phyloP scores from a whole-genome alignment of 257 asterid genomes.

The Asclepias syriaca region DNA sequence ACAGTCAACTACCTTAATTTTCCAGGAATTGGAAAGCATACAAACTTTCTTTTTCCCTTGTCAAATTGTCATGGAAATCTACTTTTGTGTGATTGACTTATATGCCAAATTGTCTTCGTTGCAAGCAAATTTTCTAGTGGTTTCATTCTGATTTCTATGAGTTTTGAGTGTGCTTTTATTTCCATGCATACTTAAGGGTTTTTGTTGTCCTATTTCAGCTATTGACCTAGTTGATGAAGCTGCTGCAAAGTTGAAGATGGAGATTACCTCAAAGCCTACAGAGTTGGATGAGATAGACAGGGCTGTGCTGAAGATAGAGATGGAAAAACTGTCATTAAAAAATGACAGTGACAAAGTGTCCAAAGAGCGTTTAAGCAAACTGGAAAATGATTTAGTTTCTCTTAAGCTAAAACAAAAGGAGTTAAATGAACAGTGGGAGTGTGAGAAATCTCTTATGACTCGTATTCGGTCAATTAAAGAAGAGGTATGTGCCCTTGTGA shows the following conservation, averaged over 20 bases:
- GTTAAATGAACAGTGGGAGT: conserved; percentile 80
- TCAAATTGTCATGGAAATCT: neutral
- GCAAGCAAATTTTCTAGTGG: neutral
- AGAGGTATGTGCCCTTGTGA: conserved; percentile 44
- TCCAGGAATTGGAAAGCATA: neutral
- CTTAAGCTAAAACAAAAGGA: conserved; percentile 63
- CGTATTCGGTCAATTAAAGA: conserved; percentile 70
- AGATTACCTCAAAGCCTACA: conserved; percentile 88
- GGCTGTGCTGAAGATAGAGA: conserved; percentile 78
- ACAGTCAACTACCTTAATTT: neutral
- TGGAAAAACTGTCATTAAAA: conserved; percentile 86
- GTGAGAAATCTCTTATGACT: conserved; percentile 70
- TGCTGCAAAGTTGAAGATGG: conserved; percentile 95
- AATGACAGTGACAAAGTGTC: conserved; percentile 82
- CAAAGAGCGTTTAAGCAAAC: conserved; percentile 66
- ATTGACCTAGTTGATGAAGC: conserved; percentile 98
- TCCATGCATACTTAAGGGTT: neutral
- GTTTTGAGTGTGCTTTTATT: neutral
- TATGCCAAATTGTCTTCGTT: neutral
- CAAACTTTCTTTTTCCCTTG: neutral
- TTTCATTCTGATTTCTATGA: neutral
- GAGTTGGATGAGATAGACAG: conserved; percentile 82
- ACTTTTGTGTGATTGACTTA: neutral
- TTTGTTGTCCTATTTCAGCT: conserved; percentile 42
- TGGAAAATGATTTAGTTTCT: conserved; percentile 67